phyloP scores from a whole-genome alignment of 352 stramenopile genomes.

The Globisporangium acanthophoron region DNA sequence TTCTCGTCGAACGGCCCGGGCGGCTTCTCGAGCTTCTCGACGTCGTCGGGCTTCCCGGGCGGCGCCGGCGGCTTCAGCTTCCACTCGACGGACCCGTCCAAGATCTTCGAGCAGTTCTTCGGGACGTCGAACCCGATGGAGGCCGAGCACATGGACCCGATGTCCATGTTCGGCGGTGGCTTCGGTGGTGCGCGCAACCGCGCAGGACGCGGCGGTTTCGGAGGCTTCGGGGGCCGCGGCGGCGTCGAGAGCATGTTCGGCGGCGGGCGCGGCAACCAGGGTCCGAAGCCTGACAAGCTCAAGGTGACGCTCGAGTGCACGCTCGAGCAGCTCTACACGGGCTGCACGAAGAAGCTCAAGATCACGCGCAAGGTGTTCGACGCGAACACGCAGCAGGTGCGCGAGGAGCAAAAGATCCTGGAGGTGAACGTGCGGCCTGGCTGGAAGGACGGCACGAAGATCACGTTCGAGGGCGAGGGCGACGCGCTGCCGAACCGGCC shows the following conservation, averaged over 20 bases:
- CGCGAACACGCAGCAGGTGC: slow-evolving; percentile 71
- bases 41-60: slow-evolving; percentile 44
- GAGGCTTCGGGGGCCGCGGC: slow-evolving; percentile 18
- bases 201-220: not conserved
- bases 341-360: slow-evolving; percentile 91
- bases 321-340: slow-evolving; percentile 85
- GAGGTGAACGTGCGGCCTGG: slow-evolving; percentile 95
- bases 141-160: slow-evolving; percentile 62
- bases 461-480: slow-evolving; percentile 94
- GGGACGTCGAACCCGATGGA: slow-evolving; percentile 78
- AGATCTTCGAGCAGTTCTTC: slow-evolving; percentile 91
- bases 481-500: slow-evolving; percentile 88
- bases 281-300: slow-evolving; percentile 37
- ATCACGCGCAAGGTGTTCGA: slow-evolving; percentile 91
- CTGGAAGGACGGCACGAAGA: slow-evolving; percentile 94
- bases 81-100: slow-evolving; percentile 73
- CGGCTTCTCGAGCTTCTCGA: slow-evolving; percentile 37
- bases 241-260: slow-evolving; percentile 31
- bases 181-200: slow-evolving; percentile 17
- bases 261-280: slow-evolving; percentile 19
- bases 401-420: slow-evolving; percentile 93
- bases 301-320: slow-evolving; percentile 90
- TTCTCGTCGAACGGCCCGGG: not conserved
- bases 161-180: slow-evolving; percentile 46
- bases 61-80: slow-evolving; percentile 46